These are phyloP conservation scores for Marsdenia floribunda DNA, from an alignment of 257 asterid species.

Conservation along the genomic window DNA sequence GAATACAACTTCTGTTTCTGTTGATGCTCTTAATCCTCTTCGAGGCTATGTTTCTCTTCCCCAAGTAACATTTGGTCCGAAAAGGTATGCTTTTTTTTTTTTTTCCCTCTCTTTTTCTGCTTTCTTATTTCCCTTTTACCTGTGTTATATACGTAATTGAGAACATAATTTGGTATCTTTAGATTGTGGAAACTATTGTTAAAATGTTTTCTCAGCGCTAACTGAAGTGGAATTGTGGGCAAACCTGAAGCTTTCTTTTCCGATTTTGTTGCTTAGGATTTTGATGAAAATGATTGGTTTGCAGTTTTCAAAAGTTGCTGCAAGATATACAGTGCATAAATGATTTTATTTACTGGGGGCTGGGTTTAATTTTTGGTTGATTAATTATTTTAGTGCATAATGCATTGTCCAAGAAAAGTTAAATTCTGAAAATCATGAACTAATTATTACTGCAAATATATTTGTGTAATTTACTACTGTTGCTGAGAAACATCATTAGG, in stretches of 20 bases:
- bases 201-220: background rate
- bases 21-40: slow-evolving; percentile 77
- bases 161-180: background rate
- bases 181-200: background rate
- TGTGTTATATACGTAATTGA: background rate
- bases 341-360: too few relatives aligned
- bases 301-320: background rate
- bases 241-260: background rate
- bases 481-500: background rate
- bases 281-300: background rate
- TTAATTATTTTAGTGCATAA: background rate
- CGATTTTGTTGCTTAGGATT: background rate
- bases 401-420: background rate
- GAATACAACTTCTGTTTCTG: slow-evolving; percentile 27
- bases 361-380: too few relatives aligned
- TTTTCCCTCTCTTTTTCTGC: too few relatives aligned
- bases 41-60: slow-evolving; percentile 79
- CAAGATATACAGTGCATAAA: too few relatives aligned
- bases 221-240: background rate
- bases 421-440: background rate
- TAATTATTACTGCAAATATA: background rate
- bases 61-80: slow-evolving; percentile 78
- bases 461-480: background rate
- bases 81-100: slow-evolving; percentile 37
- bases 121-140: background rate